Evolutionary conservation across 805 yeast species (phyloP), one percentile per base, ranked within the genome.

Genomic region (Sporopachydermia lactativora): DNA sequence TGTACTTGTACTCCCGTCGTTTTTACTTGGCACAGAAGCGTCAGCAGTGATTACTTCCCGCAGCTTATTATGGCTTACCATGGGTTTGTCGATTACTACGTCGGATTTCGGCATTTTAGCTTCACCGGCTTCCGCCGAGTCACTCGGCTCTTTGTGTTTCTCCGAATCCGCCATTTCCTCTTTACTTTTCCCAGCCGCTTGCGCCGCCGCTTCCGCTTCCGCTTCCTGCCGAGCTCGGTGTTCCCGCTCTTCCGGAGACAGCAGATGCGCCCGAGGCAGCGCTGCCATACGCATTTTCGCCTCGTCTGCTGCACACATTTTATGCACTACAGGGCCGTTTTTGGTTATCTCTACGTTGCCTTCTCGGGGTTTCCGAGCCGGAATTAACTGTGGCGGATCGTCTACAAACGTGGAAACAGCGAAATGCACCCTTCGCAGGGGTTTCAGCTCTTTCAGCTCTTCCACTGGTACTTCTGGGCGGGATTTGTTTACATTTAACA

Each of bases 351-450:
- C 66, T 16, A 80, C 86, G 52, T 84, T 80, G 5, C 96, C 96
- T 49, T 70, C 68, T 47, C 78, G 67, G 4, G 96, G 96, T 44
- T 69, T 70, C 52, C 94, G 64, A 1, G 94, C 81, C 2, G 96
- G 96, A 45, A 88, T 81, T 54, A 86, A 95, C 53, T 88, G 96
- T 1, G 95, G 95, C 2, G 96, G 96, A 57, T 88, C 96, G 45
- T 65, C 66, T 0, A 66, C 68, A 45, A 85, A 71, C 40, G 79
- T 74, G 39, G 81, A 81, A 3, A 84, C 67, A 0, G 92, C 85
- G 58, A 88, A 88, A 0, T 75, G 70, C 3, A 85, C 95, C 45
- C 88, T 64, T 47, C 72, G 68, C 54, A 82, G 61, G 13, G 54
- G 65, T 50, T 24, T 24, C 31, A 24, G 13, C 13, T 24, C 31